These are phyloP conservation scores for Tubosaeta sp. DNA, from an alignment of 768 basidiomycete species.

Conservation along the genomic window DNA sequence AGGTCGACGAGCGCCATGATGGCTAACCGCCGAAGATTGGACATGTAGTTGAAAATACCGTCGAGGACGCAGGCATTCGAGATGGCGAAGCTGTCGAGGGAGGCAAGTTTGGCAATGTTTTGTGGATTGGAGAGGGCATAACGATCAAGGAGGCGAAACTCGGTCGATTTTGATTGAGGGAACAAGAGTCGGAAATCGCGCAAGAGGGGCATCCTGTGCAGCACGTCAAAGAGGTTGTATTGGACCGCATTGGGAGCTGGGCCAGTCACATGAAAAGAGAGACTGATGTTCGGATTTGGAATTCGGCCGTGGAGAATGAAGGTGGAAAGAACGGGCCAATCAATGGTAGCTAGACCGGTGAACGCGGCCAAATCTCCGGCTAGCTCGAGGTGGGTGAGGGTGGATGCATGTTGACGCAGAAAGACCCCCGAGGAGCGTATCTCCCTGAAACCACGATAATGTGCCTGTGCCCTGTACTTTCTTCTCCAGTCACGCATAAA, in stretches of 20 bases:
- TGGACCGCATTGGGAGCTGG: neutral
- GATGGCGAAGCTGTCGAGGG: conserved; percentile 32
- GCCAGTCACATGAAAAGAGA: conserved; percentile 14
- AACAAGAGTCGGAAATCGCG: conserved; percentile 31
- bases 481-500: conserved; percentile 35
- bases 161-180: conserved; percentile 24
- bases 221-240: conserved; percentile 23
- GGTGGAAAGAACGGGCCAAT: conserved; percentile 29
- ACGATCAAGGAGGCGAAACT: conserved; percentile 26
- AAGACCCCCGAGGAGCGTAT: conserved; percentile 28
- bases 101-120: conserved; percentile 29
- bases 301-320: conserved; percentile 30
- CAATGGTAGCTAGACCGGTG: conserved; percentile 24
- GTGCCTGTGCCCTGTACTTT: conserved; percentile 31
- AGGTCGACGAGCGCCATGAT: conserved; percentile 33
- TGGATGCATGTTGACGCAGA: conserved; percentile 27
- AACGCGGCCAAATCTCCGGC: conserved; percentile 29
- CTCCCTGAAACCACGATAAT: conserved; percentile 27
- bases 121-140: conserved; percentile 16
- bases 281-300: conserved; percentile 14
- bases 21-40: conserved; percentile 27
- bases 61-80: conserved; percentile 32
- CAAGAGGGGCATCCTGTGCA: conserved; percentile 29
- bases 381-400: conserved; percentile 29
- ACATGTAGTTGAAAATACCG: conserved; percentile 28